Evolutionary conservation across 768 basidiomycete species (phyloP), one percentile per base, ranked within the genome.

Genomic region (Lentinula boryana): DNA sequence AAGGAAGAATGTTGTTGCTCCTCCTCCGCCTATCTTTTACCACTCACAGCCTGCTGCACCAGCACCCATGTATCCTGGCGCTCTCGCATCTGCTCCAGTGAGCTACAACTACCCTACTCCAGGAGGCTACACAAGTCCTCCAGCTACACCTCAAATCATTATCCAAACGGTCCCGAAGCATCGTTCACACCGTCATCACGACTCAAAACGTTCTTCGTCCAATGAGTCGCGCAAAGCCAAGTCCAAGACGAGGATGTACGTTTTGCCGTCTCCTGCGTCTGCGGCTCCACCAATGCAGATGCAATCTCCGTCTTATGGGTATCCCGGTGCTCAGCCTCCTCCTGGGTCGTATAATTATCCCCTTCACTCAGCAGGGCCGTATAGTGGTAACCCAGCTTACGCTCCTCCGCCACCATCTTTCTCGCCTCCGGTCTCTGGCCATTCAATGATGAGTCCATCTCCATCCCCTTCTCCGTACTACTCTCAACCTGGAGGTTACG

Each of bases 131-230:
- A 57, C 40, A 23, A 57, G 56, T 40, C 41, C 56, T 23, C 41
- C 56, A 4, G 41, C n/a, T 9, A 41, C 56, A 32, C 41, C 56
- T 3, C 56, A 44, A 35, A 57, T 57, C 44, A 46, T 57, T 18
- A 57, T 57, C 32, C 56, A 57, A n/a, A 38, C 56, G 2, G 15
- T 43, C 16, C 56, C 56, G 21, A 57, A 57, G 40, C 36, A 57
- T 33, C 56, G 44, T 21, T 57, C 56, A 4, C 56, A 57, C 15
- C 56, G 56, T 27, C 56, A 57, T 27, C 56, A 40, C n/a, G 38
- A 40, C 27, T 57, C 56, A 2, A 57, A 35, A 21, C 40, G 56
- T 54, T 54, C 53, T 5, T 44, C 54, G 6, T 38, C 36, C 41
- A 8, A 38, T 1, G 21, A 21, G 33, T 56, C 54, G 0, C 50